phyloP scores from a whole-genome alignment of 352 stramenopile species.

The Pelagophyceae sp. region DNA sequence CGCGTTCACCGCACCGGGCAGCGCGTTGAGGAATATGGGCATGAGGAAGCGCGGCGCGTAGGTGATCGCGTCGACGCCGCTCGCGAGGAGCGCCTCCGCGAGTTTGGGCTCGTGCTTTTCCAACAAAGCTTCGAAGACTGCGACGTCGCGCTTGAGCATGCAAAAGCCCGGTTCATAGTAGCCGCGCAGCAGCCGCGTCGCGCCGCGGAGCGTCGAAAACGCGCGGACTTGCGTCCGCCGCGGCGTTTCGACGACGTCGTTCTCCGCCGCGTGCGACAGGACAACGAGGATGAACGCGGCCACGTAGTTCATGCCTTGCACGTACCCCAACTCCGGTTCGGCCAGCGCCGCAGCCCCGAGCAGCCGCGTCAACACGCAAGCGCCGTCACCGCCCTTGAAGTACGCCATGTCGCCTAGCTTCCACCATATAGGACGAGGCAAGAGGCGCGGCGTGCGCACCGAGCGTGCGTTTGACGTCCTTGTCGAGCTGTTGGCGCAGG shows the following conservation, averaged over 20 bases:
- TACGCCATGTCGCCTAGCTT: neutral
- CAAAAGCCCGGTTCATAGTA: constrained; percentile 3
- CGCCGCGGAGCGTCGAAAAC: neutral
- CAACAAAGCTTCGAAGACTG: neutral
- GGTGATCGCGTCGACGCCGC: neutral
- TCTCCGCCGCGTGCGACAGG: neutral
- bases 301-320: constrained; percentile 18
- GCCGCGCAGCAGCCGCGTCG: neutral
- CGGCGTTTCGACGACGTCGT: neutral
- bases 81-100: neutral
- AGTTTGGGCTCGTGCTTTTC: neutral
- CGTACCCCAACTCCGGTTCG: neutral
- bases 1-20: neutral
- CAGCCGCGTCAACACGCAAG: neutral
- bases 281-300: neutral
- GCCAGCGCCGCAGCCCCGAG: neutral
- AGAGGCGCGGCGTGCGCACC: too few relatives aligned
- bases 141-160: neutral
- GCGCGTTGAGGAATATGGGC: neutral
- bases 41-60: constrained; percentile 15
- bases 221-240: neutral
- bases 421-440: neutral
- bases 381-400: neutral
- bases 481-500: neutral
- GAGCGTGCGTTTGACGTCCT: too few relatives aligned